phyloP scores from a whole-genome alignment of 805 yeast genomes.

The Candida boleticola region DNA sequence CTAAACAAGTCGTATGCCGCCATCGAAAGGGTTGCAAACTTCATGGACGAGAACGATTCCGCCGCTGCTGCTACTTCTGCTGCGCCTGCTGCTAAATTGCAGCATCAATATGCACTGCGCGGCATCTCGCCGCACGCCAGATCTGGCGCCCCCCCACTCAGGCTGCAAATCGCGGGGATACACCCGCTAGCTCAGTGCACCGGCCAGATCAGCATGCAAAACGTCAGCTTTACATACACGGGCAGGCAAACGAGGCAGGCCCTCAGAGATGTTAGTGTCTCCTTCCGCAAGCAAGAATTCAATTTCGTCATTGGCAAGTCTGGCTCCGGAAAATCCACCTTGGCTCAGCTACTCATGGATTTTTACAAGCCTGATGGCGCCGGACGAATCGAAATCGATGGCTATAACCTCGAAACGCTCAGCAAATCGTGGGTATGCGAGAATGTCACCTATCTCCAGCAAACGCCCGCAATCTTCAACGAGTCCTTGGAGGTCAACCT shows the following conservation, averaged over 20 bases:
- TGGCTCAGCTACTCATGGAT: constrained; percentile 59
- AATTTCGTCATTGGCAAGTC: constrained; percentile 81
- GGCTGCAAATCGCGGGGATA: constrained; percentile 1
- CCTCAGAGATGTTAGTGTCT: constrained; percentile 41
- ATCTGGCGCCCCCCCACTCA: background rate
- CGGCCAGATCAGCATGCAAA: constrained; percentile 54
- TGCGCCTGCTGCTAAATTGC: too few relatives aligned
- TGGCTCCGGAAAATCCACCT: constrained; percentile 91
- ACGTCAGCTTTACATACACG: constrained; percentile 65
- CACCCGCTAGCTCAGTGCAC: constrained; percentile 12
- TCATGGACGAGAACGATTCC: too few relatives aligned
- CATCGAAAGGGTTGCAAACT: constrained; percentile 44
- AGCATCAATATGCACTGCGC: background rate
- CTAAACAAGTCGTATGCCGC: constrained; percentile 77
- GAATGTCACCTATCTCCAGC: constrained; percentile 74
- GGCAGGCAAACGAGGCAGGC: constrained; percentile 48
- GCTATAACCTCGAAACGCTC: constrained; percentile 41
- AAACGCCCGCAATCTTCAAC: constrained; percentile 62
- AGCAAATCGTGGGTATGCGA: constrained; percentile 52
- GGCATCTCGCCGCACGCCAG: background rate
- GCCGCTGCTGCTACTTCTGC: too few relatives aligned
- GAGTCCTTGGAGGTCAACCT: constrained; percentile 65
- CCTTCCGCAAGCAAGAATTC: constrained; percentile 42
- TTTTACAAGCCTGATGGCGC: constrained; percentile 44
- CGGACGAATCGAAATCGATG: constrained; percentile 65